A percentile compares a stretch with the other conserved stretches of the same genome.
Conservation (phyloP, 352 stramenopile species). For the Hyaloperonospora brassicae region DNA sequence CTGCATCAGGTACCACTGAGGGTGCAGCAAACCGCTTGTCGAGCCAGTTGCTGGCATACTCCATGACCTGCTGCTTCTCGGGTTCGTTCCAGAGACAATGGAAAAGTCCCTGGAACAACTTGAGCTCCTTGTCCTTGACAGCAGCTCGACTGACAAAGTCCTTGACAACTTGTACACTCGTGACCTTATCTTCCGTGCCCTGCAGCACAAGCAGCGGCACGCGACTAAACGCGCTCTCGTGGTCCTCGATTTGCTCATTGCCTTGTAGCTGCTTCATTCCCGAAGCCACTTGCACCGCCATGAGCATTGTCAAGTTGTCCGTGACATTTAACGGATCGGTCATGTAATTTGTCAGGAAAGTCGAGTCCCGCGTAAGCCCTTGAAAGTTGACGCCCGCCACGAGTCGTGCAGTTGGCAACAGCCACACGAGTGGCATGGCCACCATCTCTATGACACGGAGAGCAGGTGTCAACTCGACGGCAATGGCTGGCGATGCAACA, state of each 20-base stretch:
- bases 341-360: conserved; percentile 49
- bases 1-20: background rate
- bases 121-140: conserved; percentile 50
- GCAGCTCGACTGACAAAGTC: conserved; percentile 37
- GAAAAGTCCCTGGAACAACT: conserved; percentile 42
- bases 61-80: conserved; percentile 44
- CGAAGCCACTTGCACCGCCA: conserved; percentile 31
- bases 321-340: conserved; percentile 42
- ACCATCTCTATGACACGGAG: conserved; percentile 37
- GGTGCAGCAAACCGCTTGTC: conserved; percentile 14
- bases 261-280: conserved; percentile 31
- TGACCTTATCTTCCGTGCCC: conserved; percentile 43
- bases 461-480: conserved; percentile 46
- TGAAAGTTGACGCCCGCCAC: conserved; percentile 51
- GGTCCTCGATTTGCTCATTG: conserved; percentile 26
- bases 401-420: conserved; percentile 38
- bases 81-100: conserved; percentile 59
- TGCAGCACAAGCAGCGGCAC: conserved; percentile 32
- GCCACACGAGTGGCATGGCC: conserved; percentile 31
- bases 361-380: conserved; percentile 22
- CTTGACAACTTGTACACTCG: conserved; percentile 34
- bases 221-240: conserved; percentile 24
- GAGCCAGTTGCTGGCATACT: conserved; percentile 39
- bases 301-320: conserved; percentile 34
- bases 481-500: conserved; percentile 49